phyloP scores from a whole-genome alignment of 306 rosid species.

The Trifolium repens region DNA sequence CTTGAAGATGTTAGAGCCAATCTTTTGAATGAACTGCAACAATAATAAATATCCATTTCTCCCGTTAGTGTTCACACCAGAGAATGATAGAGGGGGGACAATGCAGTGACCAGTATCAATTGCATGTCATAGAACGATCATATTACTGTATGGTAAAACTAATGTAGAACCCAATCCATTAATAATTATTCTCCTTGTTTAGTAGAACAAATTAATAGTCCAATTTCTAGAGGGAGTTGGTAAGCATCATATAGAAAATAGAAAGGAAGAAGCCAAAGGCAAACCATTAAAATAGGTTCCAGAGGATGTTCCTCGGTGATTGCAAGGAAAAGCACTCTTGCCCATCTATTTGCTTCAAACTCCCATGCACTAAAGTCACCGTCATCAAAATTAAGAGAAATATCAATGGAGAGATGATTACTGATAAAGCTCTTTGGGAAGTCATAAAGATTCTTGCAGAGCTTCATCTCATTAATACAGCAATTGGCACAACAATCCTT shows the following conservation, averaged over 20 bases:
- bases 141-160: constrained; percentile 10
- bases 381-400: constrained; percentile 63
- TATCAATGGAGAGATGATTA: constrained; percentile 41
- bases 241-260: constrained; percentile 28
- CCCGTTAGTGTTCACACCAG: constrained; percentile 36
- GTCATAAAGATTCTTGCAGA: constrained; percentile 65
- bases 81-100: constrained; percentile 23
- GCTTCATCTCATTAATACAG: constrained; percentile 53
- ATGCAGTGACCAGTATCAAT: constrained; percentile 24
- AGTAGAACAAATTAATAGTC: constrained; percentile 6
- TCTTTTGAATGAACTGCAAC: constrained; percentile 72
- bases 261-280: constrained; percentile 38
- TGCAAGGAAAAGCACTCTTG: constrained; percentile 80
- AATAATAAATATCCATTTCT: constrained; percentile 26
- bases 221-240: constrained; percentile 17
- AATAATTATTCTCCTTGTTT: constrained; percentile 19
- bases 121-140: constrained; percentile 13
- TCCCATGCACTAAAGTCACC: constrained; percentile 90
- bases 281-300: constrained; percentile 67
- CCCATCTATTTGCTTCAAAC: constrained; percentile 85
- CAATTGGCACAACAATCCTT: constrained; percentile 62
- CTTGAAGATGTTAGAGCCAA: constrained; percentile 53
- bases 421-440: constrained; percentile 68
- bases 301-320: constrained; percentile 63
- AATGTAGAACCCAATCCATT: constrained; percentile 16